phyloP scores from a whole-genome alignment of 306 rosid species.

The Casuarina cunninghamiana region DNA sequence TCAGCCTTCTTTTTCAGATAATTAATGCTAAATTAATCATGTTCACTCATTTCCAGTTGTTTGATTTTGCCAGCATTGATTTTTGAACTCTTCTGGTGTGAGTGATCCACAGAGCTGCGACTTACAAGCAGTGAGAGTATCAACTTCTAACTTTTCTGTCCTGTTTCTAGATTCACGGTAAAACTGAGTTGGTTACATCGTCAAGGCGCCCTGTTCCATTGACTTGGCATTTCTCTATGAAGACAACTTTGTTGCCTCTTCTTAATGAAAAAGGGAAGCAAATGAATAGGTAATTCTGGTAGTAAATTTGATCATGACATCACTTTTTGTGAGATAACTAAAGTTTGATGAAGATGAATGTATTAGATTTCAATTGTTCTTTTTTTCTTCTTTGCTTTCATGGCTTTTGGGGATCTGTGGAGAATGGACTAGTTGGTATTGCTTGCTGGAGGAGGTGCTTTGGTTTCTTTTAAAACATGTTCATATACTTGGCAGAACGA shows the following conservation, averaged over 20 bases:
- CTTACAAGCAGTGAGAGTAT: not conserved
- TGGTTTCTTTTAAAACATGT: not conserved
- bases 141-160: conserved; percentile 19
- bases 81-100: conserved; percentile 10
- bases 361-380: not conserved
- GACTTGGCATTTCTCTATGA: conserved; percentile 91
- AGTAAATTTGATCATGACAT: not conserved
- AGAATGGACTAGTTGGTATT: not conserved
- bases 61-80: conserved; percentile 9
- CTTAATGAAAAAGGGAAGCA: conserved; percentile 76
- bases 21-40: conserved; percentile 1
- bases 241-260: conserved; percentile 70
- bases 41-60: conserved; percentile 18
- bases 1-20: conserved; percentile 2
- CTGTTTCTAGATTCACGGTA: conserved; percentile 76
- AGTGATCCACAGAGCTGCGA: not conserved
- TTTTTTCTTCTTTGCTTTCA: not conserved
- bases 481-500: not conserved
- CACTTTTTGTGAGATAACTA: not conserved
- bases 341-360: conserved; percentile 4
- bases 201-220: conserved; percentile 92
- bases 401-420: not conserved
- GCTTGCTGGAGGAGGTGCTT: not conserved
- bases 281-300: conserved; percentile 68
- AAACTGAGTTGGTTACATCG: conserved; percentile 90